Base-by-base conservation (phyloP, 192 early-diverging fungal species). In the Entophlyctis luteolus region DNA sequence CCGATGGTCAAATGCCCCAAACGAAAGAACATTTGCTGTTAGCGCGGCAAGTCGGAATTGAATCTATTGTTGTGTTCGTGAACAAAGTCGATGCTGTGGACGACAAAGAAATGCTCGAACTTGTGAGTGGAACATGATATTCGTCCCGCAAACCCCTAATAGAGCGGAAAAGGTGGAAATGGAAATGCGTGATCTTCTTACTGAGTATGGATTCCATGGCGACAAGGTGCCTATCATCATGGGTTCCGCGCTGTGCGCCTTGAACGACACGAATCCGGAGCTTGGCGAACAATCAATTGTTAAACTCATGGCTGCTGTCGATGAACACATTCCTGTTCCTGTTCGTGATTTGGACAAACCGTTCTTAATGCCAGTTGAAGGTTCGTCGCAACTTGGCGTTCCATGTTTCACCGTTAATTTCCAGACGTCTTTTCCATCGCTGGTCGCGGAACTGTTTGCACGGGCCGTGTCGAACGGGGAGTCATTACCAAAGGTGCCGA, bases 31-130 rank as follows among this genome's bases (percentile, higher is more conserved):
- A 99, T 73, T 80, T 98, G 83, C 87, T 97, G 66, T 82, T 97
- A 33, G 94, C 96, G 55, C 88, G 91, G 73, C 95, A 97, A 79
- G 93, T 99, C 42, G 96, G 96, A 62, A 86, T 99, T 53, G 75
- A 88, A 75, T 84, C 88, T 66, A 80, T 99, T 39, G 94, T 97
- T 67, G 95, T 99, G 42, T 97, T 95, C 66, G 87, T 99, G 77
- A 99, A 99, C 89, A 99, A 99, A 88, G 90, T 96, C 18, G 95
- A 97, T 75, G 92, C 92, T 62, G 84, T 97, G 38, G 94, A 96
- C 72, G 95, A 99, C 75, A 78, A 87, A 42, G 95, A 97, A 78
- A 95, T 97, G 94, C 83, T 97, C 65, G 96, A 99, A 78, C 87
- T 99, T 57, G 93, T 78, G 48, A 65, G 74, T 65, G 31, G 39